Evolutionary conservation across 2,329 filamentous ascomycete genomes (phyloP), one percentile per base, ranked within the genome.

Genomic region (Torrubiella hemipterigena): DNA sequence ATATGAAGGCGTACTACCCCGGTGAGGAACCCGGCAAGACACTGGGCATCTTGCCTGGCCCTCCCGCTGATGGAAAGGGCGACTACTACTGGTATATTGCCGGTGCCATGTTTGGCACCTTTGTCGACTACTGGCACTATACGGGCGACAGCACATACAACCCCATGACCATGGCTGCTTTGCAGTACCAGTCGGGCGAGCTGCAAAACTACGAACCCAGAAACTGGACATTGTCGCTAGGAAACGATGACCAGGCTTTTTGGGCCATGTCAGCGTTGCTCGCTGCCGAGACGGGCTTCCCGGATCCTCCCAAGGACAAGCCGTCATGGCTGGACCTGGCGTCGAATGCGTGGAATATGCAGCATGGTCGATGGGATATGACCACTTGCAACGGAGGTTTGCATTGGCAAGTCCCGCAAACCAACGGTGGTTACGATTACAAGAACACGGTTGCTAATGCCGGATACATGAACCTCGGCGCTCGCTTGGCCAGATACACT

Each of bases 381-480:
- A 47, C 46, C 0, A 59, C 56, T 3, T 82, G 77, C 47, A 59
- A 58, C 14, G 77, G 77, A 31, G 77, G 77, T 3, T 50, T 81
- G 35, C 68, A 73, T 37, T 80, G 75, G 75, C 77, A 82, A 54
- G 73, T 82, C 26, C 73, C 67, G 43, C 53, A 61, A 0, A 68
- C 71, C 43, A 78, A 80, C 45, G 59, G 52, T 18, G 78, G 78
- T 4, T 83, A 76, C 51, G 62, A 69, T 40, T 82, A 82, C 62
- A 84, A 71, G 44, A 69, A 69, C 38, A 55, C 61, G 17, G 54
- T 62, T 8, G 58, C 63, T n/a, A 68, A 65, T 38, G 63, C 56
- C 9, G 53, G 54, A 35, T 65, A 66, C 45, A 65, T 70, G 50
- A 63, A 67, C 38, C 41, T 69, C 11, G 60, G 56, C 4, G 63